Base-by-base conservation (phyloP, 148 eudicot species). In the Arctostaphylos glauca region DNA sequence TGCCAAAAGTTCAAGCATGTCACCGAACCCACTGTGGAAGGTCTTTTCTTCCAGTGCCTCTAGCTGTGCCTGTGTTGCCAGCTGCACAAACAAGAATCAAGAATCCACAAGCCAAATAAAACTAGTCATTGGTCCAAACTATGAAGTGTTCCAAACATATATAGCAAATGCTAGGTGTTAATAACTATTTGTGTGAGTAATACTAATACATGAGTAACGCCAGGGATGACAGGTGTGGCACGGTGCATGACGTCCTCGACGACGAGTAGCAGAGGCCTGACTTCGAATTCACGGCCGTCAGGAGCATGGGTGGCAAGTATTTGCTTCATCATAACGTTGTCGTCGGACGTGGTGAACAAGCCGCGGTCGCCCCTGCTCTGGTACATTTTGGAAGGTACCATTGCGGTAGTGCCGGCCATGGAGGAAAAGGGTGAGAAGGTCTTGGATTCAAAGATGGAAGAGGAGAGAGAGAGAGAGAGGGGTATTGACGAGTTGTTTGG, bases 1-100 rank as follows among this genome's bases (percentile, higher is more conserved):
- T 78, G 98, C 92, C 76, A 92, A 80, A 25, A 83, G 88, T 74
- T 94, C 98, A 48, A 86, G 90, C 84, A 96, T 90, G 25, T 87
- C 92, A 81, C 91, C 95, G 67, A 81, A 58, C 38, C 81, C 88
- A 55, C 76, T 74, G 83, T 79, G 77, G 84, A 81, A 9, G 86
- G 84, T 84, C 84, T 89, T 53, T 87, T 91, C 56, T 83, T 94
- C 81, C 71, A 66, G 41, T 66, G 71, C 71, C 16, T 66, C 71
- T 31, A 66, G 71, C 9, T 66, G 71, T 66, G 71, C 71, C 44
- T 66, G 71, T 25, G 71, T 25, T 60, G n/a, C 3, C 12, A 43
- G 16, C 71, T 66, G 6, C 15, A 31, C 43, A 13, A 25, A 66
- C 6, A 66, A 25, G 15, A 56, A 56, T 56, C n/a, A 56, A 18